These are phyloP conservation scores for Phytophthora parvispora DNA, from an alignment of 352 stramenopile genomes.

Conservation along the genomic window DNA sequence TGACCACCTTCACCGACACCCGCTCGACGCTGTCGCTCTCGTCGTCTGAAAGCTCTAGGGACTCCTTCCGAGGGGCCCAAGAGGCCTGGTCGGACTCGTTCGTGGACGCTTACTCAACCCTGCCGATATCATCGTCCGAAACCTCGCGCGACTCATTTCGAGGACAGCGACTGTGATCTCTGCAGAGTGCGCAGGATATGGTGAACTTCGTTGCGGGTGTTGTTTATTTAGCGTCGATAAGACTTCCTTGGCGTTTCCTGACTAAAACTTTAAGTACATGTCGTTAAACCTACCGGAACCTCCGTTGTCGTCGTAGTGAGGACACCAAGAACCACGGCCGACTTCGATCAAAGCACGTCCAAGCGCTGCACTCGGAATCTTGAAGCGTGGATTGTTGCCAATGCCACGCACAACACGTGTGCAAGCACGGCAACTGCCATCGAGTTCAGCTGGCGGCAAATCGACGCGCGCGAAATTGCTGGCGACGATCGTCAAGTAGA, in stretches of 20 bases:
- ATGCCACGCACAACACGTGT: neutral
- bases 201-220: neutral
- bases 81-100: constrained; percentile 6
- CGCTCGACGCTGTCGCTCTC: constrained; percentile 7
- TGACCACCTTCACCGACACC: neutral
- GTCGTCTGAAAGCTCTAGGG: constrained; percentile 3
- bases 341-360: neutral
- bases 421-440: neutral
- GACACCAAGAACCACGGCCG: neutral
- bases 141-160: constrained; percentile 9
- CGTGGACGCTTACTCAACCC: neutral
- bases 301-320: neutral
- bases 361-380: neutral
- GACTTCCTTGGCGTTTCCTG: neutral
- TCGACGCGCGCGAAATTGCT: constrained; percentile 4
- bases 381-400: neutral
- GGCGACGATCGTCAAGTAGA: neutral
- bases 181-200: too few relatives aligned
- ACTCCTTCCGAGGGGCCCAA: constrained; percentile 9
- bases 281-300: too few relatives aligned
- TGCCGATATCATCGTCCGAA: constrained; percentile 13
- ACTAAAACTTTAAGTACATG: neutral
- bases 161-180: constrained; percentile 2
- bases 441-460: neutral
- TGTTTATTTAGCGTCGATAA: constrained; percentile 9